Evolutionary conservation across 768 basidiomycete species (phyloP).

Genomic region (Termitomyces titanicus): DNA sequence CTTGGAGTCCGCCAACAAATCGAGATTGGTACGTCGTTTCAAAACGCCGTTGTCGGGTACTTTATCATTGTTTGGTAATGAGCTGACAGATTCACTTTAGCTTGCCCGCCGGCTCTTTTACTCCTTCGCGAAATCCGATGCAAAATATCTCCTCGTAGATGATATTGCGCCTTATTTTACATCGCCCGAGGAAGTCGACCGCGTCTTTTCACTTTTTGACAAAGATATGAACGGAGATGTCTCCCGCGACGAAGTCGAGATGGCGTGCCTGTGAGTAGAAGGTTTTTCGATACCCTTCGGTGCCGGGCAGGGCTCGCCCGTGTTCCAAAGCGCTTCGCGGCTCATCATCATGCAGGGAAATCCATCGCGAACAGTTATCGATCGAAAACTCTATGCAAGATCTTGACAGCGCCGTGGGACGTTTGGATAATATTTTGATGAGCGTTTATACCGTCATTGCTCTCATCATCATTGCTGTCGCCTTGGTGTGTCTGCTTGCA

Average conservation of each 20-base stretch:
- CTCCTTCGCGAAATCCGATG: constrained; percentile 66
- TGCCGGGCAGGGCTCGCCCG: background rate
- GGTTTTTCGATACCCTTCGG: constrained; percentile 1
- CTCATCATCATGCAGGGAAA: constrained; percentile 43
- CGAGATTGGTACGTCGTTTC: constrained; percentile 46
- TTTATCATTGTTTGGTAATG: constrained; percentile 1
- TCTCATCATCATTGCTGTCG: constrained; percentile 78
- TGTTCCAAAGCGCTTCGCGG: background rate
- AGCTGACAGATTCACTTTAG: constrained; percentile 28
- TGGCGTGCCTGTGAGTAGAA: constrained; percentile 57
- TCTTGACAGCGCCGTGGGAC: constrained; percentile 84
- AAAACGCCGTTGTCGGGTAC: background rate
- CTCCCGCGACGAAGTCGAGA: constrained; percentile 70
- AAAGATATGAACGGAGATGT: constrained; percentile 71
- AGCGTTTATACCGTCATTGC: constrained; percentile 69
- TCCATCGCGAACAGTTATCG: constrained; percentile 82
- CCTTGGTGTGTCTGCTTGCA: constrained; percentile 47
- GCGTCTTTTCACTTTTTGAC: constrained; percentile 68
- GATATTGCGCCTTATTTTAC: constrained; percentile 76
- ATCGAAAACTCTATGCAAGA: constrained; percentile 87
- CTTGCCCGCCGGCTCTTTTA: constrained; percentile 85
- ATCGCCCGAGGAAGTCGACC: constrained; percentile 59
- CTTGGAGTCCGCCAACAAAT: constrained; percentile 77
- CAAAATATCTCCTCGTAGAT: constrained; percentile 54
- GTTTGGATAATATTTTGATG: constrained; percentile 86